Evolutionary conservation across 495 filamentous ascomycete genomes (phyloP), one percentile per base, ranked within the genome.

Genomic region (Tuber umbilicatum): DNA sequence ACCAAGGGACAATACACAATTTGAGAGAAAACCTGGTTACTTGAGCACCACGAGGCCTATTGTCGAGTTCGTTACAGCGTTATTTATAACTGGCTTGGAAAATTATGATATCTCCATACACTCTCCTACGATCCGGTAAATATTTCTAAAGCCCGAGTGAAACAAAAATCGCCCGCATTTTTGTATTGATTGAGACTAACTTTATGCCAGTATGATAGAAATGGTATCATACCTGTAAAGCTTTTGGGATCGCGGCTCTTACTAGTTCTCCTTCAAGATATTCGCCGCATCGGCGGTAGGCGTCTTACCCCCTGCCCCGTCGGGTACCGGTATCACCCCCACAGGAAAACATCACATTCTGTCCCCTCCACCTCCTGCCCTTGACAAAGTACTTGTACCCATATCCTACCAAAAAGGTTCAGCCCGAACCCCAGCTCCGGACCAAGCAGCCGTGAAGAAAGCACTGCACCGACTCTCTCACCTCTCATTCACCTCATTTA

Each of bases 61-160:
- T 27, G 31, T 31, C 55, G n/a, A 31, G 27, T 17, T 35, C 55
- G 12, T 64, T 19, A 64, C 27, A 7, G 55, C 55, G 55, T 35
- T 27, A 64, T 64, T 64, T 35, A 64, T 17, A 35, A 64, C 55
- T 64, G 27, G 55, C 55, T 64, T 64, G 27, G 16, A 35, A 64
- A 35, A 64, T 19, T 64, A 40, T 40, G 39, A 40, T 40, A 35
- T 35, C 55, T 64, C 55, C 55, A 64, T 17, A 64, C 55, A 64
- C 35, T 35, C 55, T 27, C 70, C 70, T 31, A 41, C 70, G 47
- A 37, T 72, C 43, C 39, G 2, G 39, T 55, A 31, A 72, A 68
- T 23, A 42, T 31, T 47, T 38, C 69, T 43, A 39, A 70, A 43
- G 69, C 35, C 69, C 41, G 38, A n/a, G 38, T 70, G 38, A 70